These are phyloP conservation scores for Mycena filopes DNA, from an alignment of 768 basidiomycete genomes.

Conservation along the genomic window DNA sequence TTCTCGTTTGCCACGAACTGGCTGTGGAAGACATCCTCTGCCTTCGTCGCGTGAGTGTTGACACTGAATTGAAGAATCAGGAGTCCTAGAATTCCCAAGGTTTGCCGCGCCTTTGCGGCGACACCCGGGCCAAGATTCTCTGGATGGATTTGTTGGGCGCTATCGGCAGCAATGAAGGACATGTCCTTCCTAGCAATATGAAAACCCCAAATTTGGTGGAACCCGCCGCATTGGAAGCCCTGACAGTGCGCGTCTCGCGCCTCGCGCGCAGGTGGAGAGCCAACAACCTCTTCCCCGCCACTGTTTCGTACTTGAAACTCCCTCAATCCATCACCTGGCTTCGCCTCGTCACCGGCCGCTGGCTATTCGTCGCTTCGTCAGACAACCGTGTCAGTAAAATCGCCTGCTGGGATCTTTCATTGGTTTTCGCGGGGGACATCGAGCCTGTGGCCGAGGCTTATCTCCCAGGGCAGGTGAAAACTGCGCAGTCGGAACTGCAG, in stretches of 20 bases:
- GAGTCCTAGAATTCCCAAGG: too few species aligned
- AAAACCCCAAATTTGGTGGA: background rate
- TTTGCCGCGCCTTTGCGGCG: too few species aligned
- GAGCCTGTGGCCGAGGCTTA: conserved; percentile 17
- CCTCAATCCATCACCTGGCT: conserved; percentile 29
- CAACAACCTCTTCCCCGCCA: background rate
- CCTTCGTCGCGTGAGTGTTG: too few species aligned
- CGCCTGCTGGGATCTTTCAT: conserved; percentile 26
- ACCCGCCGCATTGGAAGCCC: background rate
- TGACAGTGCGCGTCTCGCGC: background rate
- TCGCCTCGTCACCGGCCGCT: conserved; percentile 14
- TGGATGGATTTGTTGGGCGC: conserved; percentile 1
- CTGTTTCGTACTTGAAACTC: conserved; percentile 1
- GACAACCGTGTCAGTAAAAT: conserved; percentile 21
- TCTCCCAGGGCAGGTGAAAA: conserved; percentile 22
- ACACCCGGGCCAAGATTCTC: background rate
- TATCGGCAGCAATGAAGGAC: background rate
- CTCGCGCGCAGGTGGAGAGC: background rate
- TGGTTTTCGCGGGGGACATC: background rate
- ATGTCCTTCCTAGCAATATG: background rate
- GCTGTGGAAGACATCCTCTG: too few species aligned
- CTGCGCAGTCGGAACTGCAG: conserved; percentile 17
- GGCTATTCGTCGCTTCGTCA: conserved; percentile 23
- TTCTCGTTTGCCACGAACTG: too few species aligned
- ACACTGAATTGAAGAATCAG: too few species aligned